Conservation (phyloP, 495 filamentous ascomycete species). For the Hypoxylon trugodes region DNA sequence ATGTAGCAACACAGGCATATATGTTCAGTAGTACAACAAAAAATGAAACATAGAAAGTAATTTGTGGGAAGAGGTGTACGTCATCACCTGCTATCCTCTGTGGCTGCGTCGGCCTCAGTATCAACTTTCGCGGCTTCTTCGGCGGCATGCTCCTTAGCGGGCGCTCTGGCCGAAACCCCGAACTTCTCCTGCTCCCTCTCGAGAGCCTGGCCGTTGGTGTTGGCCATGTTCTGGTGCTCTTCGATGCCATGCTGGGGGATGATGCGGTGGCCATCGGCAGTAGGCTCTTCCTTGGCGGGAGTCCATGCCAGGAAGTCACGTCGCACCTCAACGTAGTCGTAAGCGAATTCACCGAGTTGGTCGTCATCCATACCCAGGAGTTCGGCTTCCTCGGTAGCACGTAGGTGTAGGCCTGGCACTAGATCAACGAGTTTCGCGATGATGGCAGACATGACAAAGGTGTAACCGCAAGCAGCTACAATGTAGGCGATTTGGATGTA, state of each 20-base stretch:
- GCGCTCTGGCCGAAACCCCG: slow-evolving; percentile 30
- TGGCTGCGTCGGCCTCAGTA: slow-evolving; percentile 5
- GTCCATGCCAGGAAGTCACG: slow-evolving; percentile 98
- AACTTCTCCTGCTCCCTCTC: slow-evolving; percentile 39
- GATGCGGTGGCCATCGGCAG: slow-evolving; percentile 70
- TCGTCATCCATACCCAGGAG: slow-evolving; percentile 98
- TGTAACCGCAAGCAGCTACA: slow-evolving; percentile 74
- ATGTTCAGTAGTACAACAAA: not conserved
- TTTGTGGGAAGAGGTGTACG: no score
- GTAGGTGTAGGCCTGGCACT: slow-evolving; percentile 89
- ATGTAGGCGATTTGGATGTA: slow-evolving; percentile 95
- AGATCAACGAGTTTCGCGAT: slow-evolving; percentile 86
- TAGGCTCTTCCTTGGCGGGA: slow-evolving; percentile 77
- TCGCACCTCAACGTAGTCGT: slow-evolving; percentile 98
- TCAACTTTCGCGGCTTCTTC: slow-evolving; percentile 1
- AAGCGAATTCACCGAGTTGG: slow-evolving; percentile 97
- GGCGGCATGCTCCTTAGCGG: slow-evolving; percentile 34
- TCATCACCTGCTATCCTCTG: slow-evolving; percentile 13
- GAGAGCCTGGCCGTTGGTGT: slow-evolving; percentile 38
- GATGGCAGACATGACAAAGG: slow-evolving; percentile 84
- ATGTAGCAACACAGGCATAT: slow-evolving; percentile 6
- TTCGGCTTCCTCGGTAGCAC: slow-evolving; percentile 95
- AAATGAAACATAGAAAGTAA: no score
- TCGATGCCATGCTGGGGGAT: slow-evolving; percentile 82
- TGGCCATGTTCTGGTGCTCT: slow-evolving; percentile 75